A percentile compares a stretch with the other conserved stretches of the same genome.
Evolutionary conservation across 169 alveolate genomes (phyloP).

Genomic region (Plasmodium cynomolgi): DNA sequence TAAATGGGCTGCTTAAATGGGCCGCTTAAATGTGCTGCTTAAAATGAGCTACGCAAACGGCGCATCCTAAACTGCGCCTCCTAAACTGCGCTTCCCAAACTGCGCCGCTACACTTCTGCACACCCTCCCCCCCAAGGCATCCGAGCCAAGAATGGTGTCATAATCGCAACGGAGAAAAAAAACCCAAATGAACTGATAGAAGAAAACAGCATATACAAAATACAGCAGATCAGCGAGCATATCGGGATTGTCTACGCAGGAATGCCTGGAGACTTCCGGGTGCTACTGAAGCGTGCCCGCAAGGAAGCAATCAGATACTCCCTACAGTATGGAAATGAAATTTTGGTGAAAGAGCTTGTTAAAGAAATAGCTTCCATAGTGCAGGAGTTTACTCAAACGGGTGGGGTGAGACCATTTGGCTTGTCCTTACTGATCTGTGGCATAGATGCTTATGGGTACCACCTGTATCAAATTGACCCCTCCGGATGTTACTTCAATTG

Average conservation of each 20-base stretch:
- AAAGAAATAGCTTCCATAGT: conserved; percentile 96
- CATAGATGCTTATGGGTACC: conserved; percentile 91
- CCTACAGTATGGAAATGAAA: conserved; percentile 93
- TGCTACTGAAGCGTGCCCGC: conserved; percentile 90
- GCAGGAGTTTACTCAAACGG: conserved; percentile 99
- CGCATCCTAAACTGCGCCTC: too few species aligned
- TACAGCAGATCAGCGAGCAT: conserved; percentile 92
- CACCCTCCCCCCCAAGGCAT: conserved; percentile 83
- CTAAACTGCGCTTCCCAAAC: too few species aligned
- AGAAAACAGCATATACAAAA: conserved; percentile 93
- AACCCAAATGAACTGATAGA: conserved; percentile 93
- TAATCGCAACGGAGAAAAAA: conserved; percentile 96
- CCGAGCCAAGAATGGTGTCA: conserved; percentile 96
- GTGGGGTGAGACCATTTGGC: conserved; percentile 99
- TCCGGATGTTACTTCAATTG: conserved; percentile 98
- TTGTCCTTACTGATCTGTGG: conserved; percentile 92
- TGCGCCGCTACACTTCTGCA: not conserved
- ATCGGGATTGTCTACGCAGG: conserved; percentile 97
- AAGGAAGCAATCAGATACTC: conserved; percentile 92
- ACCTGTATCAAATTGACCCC: conserved; percentile 96
- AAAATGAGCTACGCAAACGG: too few species aligned
- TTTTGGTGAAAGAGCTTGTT: conserved; percentile 95
- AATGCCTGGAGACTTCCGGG: conserved; percentile 98
- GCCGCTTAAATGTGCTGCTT: too few species aligned
- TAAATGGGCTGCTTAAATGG: too few species aligned